A percentile compares a stretch with the other conserved stretches of the same genome.
These are phyloP conservation scores for Sporothrix schenckii DNA, from an alignment of 2,329 filamentous ascomycete genomes.

Conservation along the genomic window DNA sequence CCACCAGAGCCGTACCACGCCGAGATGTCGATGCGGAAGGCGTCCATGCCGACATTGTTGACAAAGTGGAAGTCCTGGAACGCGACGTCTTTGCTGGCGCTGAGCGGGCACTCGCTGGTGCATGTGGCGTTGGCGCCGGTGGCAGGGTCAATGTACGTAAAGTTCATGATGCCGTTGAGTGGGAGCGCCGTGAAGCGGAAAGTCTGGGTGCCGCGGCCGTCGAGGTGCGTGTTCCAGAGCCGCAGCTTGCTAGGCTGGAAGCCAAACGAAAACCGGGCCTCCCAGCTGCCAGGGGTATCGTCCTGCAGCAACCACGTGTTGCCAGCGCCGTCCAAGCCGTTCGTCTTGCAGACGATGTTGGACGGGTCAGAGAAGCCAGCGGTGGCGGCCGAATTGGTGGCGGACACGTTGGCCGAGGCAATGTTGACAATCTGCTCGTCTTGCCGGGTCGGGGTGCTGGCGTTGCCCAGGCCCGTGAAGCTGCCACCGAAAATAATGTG, in stretches of 20 bases:
- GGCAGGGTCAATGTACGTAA: slow-evolving; percentile 81
- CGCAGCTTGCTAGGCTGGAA: slow-evolving; percentile 86
- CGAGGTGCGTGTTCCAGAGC: slow-evolving; percentile 81
- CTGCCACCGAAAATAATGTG: slow-evolving; percentile 90
- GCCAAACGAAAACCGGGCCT: slow-evolving; percentile 77
- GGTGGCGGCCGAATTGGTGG: slow-evolving; percentile 62
- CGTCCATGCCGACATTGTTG: slow-evolving; percentile 83
- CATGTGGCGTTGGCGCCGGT: slow-evolving; percentile 71
- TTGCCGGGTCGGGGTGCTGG: slow-evolving; percentile 65
- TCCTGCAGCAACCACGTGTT: slow-evolving; percentile 83
- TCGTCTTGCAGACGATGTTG: slow-evolving; percentile 80
- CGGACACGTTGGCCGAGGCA: slow-evolving; percentile 71
- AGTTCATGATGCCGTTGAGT: slow-evolving; percentile 90
- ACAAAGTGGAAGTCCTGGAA: slow-evolving; percentile 94
- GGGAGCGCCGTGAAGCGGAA: slow-evolving; percentile 86
- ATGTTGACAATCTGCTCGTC: slow-evolving; percentile 84
- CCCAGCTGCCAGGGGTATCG: slow-evolving; percentile 76
- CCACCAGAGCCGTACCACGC: slow-evolving; percentile 85
- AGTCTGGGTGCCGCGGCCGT: slow-evolving; percentile 83
- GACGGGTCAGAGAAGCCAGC: slow-evolving; percentile 72
- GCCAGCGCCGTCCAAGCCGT: slow-evolving; percentile 67
- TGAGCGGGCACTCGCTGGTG: slow-evolving; percentile 83
- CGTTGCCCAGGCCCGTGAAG: slow-evolving; percentile 86
- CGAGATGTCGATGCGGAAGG: slow-evolving; percentile 81
- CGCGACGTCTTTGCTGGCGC: slow-evolving; percentile 63